phyloP scores from a whole-genome alignment of 225 moss, liverwort and hornwort genomes.

The Takakia lepidozioides region DNA sequence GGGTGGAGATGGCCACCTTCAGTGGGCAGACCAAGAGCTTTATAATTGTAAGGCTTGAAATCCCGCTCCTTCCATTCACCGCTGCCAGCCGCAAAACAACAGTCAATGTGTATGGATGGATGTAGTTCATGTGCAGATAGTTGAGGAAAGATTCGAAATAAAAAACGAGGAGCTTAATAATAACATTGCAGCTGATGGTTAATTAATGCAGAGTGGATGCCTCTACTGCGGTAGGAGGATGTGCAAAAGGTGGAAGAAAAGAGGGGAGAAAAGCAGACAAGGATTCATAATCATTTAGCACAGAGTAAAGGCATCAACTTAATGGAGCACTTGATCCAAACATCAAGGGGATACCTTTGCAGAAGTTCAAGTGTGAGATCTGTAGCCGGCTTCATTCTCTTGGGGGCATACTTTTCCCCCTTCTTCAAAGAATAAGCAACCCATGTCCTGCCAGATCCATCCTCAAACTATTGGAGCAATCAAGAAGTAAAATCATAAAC shows the following conservation, averaged over 20 bases:
- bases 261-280: too few species aligned
- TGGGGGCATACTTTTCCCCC: conserved; percentile 65
- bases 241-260: too few species aligned
- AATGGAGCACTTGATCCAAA: too few species aligned
- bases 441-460: conserved; percentile 25
- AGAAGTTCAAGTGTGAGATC: conserved; percentile 84
- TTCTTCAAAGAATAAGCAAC: conserved; percentile 41
- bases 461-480: too few species aligned
- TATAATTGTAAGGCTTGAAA: conserved; percentile 78
- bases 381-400: conserved; percentile 76
- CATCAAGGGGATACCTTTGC: conserved; percentile 48
- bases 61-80: conserved; percentile 74
- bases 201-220: too few species aligned
- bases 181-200: too few species aligned
- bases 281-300: too few species aligned
- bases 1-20: conserved; percentile 91
- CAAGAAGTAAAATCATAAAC: too few species aligned
- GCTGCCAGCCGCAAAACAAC: conserved; percentile 23
- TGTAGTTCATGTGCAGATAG: conserved; percentile 25
- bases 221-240: too few species aligned
- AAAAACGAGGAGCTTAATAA: too few species aligned
- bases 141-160: too few species aligned
- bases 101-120: not conserved
- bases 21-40: conserved; percentile 68
- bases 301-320: conserved; percentile 26